These are phyloP conservation scores for Peronospora destructor DNA, from an alignment of 352 stramenopile species.

Conservation along the genomic window DNA sequence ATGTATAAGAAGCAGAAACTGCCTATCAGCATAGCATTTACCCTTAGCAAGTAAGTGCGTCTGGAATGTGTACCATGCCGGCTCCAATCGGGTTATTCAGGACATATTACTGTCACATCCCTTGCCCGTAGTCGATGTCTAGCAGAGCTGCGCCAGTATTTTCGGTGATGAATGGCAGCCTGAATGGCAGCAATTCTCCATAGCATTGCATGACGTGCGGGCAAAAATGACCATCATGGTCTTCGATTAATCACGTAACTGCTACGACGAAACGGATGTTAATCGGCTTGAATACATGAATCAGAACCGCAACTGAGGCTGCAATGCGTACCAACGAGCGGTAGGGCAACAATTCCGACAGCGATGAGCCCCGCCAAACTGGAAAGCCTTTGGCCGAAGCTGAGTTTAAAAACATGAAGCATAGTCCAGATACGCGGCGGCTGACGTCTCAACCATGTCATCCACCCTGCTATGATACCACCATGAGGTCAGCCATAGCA, in stretches of 20 bases:
- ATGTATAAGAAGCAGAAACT: slow-evolving; percentile 19
- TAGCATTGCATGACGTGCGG: slow-evolving; percentile 54
- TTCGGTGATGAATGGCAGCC: slow-evolving; percentile 59
- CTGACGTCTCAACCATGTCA: slow-evolving; percentile 27
- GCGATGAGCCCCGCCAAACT: slow-evolving; percentile 88
- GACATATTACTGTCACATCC: background rate
- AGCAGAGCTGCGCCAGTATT: slow-evolving; percentile 22
- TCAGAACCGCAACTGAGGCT: slow-evolving; percentile 39
- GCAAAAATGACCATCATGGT: slow-evolving; percentile 57
- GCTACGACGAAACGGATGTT: slow-evolving; percentile 75
- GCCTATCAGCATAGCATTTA: slow-evolving; percentile 2
- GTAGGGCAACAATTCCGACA: slow-evolving; percentile 79
- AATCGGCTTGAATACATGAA: slow-evolving; percentile 36
- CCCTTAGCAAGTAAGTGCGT: slow-evolving; percentile 5
- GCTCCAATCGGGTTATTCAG: slow-evolving; percentile 17
- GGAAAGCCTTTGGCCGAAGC: slow-evolving; percentile 89
- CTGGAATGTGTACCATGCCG: slow-evolving; percentile 24
- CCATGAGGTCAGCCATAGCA: slow-evolving; percentile 43
- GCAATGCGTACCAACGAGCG: slow-evolving; percentile 81
- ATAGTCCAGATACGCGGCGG: slow-evolving; percentile 51
- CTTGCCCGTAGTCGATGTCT: slow-evolving; percentile 16
- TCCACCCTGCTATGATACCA: slow-evolving; percentile 12
- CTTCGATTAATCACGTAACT: slow-evolving; percentile 65
- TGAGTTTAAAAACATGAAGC: slow-evolving; percentile 92
- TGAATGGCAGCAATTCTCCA: slow-evolving; percentile 55